Base-by-base conservation (phyloP, 2,329 filamentous ascomycete genomes). In the Penicillium thymicola region DNA sequence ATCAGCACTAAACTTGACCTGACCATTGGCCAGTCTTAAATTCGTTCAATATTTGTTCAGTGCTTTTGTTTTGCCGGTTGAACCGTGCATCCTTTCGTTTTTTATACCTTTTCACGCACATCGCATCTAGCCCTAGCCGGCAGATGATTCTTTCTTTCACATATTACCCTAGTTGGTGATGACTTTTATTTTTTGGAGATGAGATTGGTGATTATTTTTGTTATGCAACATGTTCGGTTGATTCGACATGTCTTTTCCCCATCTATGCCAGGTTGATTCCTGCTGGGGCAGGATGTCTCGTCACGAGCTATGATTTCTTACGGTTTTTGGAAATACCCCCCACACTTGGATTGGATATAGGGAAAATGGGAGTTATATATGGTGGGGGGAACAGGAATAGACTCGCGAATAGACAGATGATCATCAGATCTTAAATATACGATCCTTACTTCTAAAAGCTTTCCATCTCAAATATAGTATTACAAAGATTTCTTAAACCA, bases 1-100 rank as follows among this genome's bases (percentile, higher is more conserved):
- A 67, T 70, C 54, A 45, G 67, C 57, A 68, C 72, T 48, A 63
- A 65, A 51, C 69, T 77, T 52, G 59, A 60, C 23, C 55, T 77
- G 49, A 66, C 60, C 52, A 65, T 77, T 50, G 75, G 74, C 51
- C 58, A 62, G 61, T 55, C 63, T 46, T 63, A 59, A 34, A 38
- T 51, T 25, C 47, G 30, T 32, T 11, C 11, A 32, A 14, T 32
- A 6, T 32, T 13, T 14, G 28, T 54, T 21, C 21, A 27, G 34
- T 36, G 9, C 25, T 42, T 16, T 47, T 55, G 36, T 47, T 27
- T 46, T 58, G 63, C 61, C 64, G 64, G 63, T 65, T 66, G 64
- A 65, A 59, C 64, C 60, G 64, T 46, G 61, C 64, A 61, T 60
- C 61, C 64, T 45, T 58, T 60, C 51, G n/a, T 44, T 59, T 59